Evolutionary conservation across 2,329 filamentous ascomycete genomes (phyloP), one percentile per base, ranked within the genome.

Genomic region (Diplodia sapinea): DNA sequence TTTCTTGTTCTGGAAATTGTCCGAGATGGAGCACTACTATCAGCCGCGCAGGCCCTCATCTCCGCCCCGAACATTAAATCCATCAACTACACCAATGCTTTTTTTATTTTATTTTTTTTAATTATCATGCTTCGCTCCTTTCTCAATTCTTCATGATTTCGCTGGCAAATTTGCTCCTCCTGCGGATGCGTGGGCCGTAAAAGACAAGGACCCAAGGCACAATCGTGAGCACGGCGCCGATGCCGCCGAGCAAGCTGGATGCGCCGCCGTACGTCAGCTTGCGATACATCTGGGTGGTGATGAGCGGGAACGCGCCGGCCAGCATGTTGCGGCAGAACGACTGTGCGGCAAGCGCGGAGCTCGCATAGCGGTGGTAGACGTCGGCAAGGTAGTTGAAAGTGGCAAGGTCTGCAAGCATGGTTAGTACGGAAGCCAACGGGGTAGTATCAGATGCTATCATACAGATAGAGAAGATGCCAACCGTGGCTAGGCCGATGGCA

Each of bases 331-430:
- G 87, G 73, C 92, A 94, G 76, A 92, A 96, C 17, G 88, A 91
- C 80, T 97, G 93, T 0, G 93, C 92, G 0, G 94, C 94, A 6
- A 97, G 82, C 0, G 94, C 93, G 0, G 91, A 95, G 49, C 89
- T 93, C 0, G 94, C 92, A 73, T 94, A 97, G 2, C 86, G 84
- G 75, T 93, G 90, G 77, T 97, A 97, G 1, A 89, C 90, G 75
- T 97, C 94, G 23, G 93, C 93, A 1, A 97, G 84, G 73, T 96
- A 97, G 76, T 97, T 97, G 81, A 97, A 97, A 0, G 93, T 91
- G 2, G 93, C 90, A 1, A 97, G 85, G 75, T 66, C 64, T 66
- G 40, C 15, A 3, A 4, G 4, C 7, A 3, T 12, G 15, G 31
- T 49, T n/a, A 55, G 40, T 23, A 36, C 78, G 77, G 31, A 17